Evolutionary conservation across 1,139 yeast genomes (phyloP).

Genomic region (Saccharomycopsis hybrid): DNA sequence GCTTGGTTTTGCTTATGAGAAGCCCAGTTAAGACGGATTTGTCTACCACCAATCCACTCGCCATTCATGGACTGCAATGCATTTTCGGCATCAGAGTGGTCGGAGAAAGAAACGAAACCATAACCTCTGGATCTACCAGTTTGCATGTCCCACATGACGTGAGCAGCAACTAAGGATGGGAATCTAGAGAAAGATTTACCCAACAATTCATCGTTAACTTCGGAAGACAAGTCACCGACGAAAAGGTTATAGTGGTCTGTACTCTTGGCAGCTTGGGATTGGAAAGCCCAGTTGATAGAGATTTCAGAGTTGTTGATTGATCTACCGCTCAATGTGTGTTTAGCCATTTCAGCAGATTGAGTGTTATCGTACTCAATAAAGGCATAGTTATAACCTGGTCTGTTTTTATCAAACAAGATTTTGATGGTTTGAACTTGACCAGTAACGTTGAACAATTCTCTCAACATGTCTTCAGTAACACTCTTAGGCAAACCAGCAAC

Average conservation of each 20-base stretch:
- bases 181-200: slow-evolving; percentile 53
- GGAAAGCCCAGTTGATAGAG: slow-evolving; percentile 78
- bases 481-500: slow-evolving; percentile 69
- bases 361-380: slow-evolving; percentile 68
- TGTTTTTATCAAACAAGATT: slow-evolving; percentile 69
- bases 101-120: slow-evolving; percentile 80
- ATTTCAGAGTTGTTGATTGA: slow-evolving; percentile 47
- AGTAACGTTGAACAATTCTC: slow-evolving; percentile 55
- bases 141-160: slow-evolving; percentile 97
- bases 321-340: slow-evolving; percentile 53
- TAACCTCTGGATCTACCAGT: slow-evolving; percentile 88
- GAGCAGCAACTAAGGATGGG: slow-evolving; percentile 68
- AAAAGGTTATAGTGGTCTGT: slow-evolving; percentile 61
- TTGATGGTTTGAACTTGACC: slow-evolving; percentile 60
- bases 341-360: slow-evolving; percentile 56
- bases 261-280: slow-evolving; percentile 55
- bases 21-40: slow-evolving; percentile 86
- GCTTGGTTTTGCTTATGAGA: slow-evolving; percentile 49
- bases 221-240: slow-evolving; percentile 82
- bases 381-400: slow-evolving; percentile 71
- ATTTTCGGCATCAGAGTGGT: slow-evolving; percentile 61
- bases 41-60: slow-evolving; percentile 61
- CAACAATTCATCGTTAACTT: slow-evolving; percentile 73
- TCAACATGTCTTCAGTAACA: slow-evolving; percentile 56
- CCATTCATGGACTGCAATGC: slow-evolving; percentile 79